These are phyloP conservation scores for Cryptosporidium sp. DNA, from an alignment of 169 alveolate species.

Conservation along the genomic window DNA sequence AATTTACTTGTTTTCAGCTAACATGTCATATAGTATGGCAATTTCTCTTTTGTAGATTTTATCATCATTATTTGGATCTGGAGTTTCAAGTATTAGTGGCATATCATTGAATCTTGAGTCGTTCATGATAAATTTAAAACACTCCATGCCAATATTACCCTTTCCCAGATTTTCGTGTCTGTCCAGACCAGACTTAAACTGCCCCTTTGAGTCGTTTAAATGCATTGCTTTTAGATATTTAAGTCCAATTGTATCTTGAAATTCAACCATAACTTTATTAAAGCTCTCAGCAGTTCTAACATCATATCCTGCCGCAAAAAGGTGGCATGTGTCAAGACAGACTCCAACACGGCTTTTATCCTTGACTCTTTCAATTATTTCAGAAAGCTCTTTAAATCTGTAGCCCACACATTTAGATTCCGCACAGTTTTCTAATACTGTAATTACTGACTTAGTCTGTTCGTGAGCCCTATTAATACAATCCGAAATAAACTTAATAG, in stretches of 20 bases:
- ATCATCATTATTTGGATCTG: constrained; percentile 85
- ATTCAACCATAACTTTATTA: constrained; percentile 84
- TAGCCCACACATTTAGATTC: constrained; percentile 91
- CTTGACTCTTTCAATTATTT: constrained; percentile 83
- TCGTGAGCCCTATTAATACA: constrained; percentile 85
- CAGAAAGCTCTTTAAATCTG: constrained; percentile 87
- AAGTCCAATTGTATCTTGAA: constrained; percentile 84
- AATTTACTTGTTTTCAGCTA: constrained; percentile 4
- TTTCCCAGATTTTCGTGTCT: constrained; percentile 91
- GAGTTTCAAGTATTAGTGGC: constrained; percentile 90
- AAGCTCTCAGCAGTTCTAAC: constrained; percentile 84
- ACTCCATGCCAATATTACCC: constrained; percentile 87
- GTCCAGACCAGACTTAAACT: constrained; percentile 88
- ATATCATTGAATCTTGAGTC: constrained; percentile 85
- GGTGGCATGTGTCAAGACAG: constrained; percentile 92
- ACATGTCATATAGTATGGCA: constrained; percentile 36
- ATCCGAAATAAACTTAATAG: constrained; percentile 49
- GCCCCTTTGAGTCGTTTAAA: constrained; percentile 89
- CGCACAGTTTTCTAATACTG: constrained; percentile 90
- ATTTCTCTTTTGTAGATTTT: constrained; percentile 86
- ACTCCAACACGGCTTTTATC: constrained; percentile 89
- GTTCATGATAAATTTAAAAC: constrained; percentile 87
- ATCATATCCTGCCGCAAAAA: constrained; percentile 91
- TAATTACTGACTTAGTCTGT: constrained; percentile 83
- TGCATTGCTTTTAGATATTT: constrained; percentile 89